Conservation (phyloP, 257 asterid genomes). For the Penstemon barbatus region DNA sequence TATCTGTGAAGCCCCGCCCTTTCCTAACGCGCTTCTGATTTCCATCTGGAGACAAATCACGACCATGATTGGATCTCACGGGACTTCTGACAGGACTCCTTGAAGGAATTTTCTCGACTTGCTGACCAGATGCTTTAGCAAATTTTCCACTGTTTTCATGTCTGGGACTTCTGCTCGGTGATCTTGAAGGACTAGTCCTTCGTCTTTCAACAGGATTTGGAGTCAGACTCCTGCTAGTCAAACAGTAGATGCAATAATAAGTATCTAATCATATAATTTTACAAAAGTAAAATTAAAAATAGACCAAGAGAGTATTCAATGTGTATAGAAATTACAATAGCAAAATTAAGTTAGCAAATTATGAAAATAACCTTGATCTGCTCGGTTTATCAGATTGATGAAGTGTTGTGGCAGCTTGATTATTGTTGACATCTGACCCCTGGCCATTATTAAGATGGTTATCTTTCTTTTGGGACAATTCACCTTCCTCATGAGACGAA, state of each 20-base stretch:
- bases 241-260: constrained; percentile 9
- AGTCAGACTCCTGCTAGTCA: constrained; percentile 51
- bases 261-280: background rate
- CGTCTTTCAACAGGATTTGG: constrained; percentile 47
- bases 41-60: constrained; percentile 66
- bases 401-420: constrained; percentile 31
- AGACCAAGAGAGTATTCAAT: constrained; percentile 13
- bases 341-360: constrained; percentile 11
- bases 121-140: constrained; percentile 36
- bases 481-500: constrained; percentile 61
- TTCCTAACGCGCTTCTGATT: constrained; percentile 79
- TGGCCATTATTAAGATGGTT: constrained; percentile 46
- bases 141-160: constrained; percentile 32
- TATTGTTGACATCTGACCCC: constrained; percentile 33
- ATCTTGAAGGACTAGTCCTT: constrained; percentile 36
- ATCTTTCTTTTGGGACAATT: constrained; percentile 49
- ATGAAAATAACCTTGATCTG: constrained; percentile 59
- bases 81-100: constrained; percentile 42
- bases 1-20: constrained; percentile 95
- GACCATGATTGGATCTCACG: constrained; percentile 44
- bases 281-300: constrained; percentile 12
- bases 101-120: constrained; percentile 38
- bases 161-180: constrained; percentile 47
- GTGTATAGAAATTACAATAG: constrained; percentile 9
- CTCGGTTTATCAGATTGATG: constrained; percentile 39